Conservation (phyloP, 2,329 filamentous ascomycete species). For the Apiospora saccharicola region DNA sequence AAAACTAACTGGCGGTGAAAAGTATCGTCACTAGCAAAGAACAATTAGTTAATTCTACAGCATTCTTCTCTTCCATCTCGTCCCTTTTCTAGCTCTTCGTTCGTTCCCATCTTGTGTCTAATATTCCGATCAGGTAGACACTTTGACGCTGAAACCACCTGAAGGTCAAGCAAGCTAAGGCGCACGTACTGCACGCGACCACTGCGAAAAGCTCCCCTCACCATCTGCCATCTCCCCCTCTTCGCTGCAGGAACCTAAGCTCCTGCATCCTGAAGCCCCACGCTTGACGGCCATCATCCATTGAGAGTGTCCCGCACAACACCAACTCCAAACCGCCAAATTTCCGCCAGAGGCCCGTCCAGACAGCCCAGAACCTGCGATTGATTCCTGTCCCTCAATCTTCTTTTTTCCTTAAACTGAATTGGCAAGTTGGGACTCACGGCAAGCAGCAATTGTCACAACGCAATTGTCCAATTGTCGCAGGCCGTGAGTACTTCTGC, state of each 20-base stretch:
- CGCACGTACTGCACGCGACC: neutral
- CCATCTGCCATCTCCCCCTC: neutral
- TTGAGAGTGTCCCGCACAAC: constrained; percentile 6
- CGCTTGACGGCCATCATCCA: neutral
- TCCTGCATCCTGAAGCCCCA: neutral
- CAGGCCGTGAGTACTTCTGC: constrained; percentile 15
- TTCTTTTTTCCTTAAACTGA: neutral
- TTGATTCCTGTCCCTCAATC: neutral
- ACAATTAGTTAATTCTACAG: neutral
- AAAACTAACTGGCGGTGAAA: constrained; percentile 10
- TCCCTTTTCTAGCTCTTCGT: neutral
- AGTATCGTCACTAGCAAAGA: neutral
- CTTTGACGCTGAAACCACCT: neutral
- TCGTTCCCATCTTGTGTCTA: neutral
- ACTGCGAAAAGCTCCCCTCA: neutral
- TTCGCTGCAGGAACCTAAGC: constrained; percentile 21
- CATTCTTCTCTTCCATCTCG: neutral
- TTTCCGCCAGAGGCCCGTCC: neutral
- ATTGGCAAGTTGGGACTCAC: constrained; percentile 16
- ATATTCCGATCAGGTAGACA: neutral
- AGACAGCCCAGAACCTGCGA: neutral
- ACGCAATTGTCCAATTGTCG: constrained; percentile 19
- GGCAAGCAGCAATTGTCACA: constrained; percentile 18
- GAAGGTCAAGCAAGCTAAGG: neutral
- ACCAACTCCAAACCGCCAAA: constrained; percentile 7